Conservation (phyloP, 2,329 filamentous ascomycete species). For the Fusarium poae region DNA sequence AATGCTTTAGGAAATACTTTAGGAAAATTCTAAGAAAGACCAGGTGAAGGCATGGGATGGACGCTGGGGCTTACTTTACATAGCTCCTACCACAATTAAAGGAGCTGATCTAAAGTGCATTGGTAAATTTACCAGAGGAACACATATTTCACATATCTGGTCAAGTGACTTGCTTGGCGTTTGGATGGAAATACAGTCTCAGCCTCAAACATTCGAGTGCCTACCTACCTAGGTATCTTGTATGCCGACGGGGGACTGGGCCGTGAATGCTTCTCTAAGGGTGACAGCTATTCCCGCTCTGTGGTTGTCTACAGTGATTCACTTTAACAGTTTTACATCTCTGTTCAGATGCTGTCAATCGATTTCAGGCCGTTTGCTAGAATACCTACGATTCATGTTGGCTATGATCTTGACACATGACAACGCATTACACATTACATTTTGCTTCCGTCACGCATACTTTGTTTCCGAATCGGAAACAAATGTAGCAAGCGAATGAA, state of each 20-base stretch:
- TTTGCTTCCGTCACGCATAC: not conserved
- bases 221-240: no score
- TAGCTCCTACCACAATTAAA: no score
- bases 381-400: slow-evolving; percentile 31
- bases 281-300: not conserved
- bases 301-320: not conserved
- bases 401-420: slow-evolving; percentile 8
- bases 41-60: no score
- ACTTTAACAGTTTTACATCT: slow-evolving; percentile 3
- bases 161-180: not conserved
- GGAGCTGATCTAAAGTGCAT: not conserved
- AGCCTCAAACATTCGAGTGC: slow-evolving; percentile 11
- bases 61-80: no score
- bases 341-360: slow-evolving; percentile 9
- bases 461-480: not conserved
- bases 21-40: no score
- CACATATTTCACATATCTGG: not conserved
- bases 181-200: slow-evolving; percentile 25
- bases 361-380: not conserved
- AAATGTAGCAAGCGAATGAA: not conserved
- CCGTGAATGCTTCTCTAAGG: not conserved
- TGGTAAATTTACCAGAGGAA: not conserved
- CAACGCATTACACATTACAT: slow-evolving; percentile 15
- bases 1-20: no score
- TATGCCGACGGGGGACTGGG: not conserved